Conservation (phyloP, 371 early-diverging fungal genomes). For the Funneliformis caledonium region DNA sequence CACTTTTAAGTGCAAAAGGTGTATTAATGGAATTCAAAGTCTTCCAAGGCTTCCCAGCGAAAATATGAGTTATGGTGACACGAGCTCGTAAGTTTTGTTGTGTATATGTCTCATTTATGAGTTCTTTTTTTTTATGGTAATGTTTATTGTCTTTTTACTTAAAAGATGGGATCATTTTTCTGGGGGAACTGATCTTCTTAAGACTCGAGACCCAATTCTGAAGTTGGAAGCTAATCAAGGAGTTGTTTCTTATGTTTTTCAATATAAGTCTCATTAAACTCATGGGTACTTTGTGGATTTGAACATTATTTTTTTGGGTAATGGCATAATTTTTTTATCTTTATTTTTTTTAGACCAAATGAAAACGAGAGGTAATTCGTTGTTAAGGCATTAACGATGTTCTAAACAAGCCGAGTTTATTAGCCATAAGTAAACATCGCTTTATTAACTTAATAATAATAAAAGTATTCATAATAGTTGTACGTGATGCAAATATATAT, state of each 20-base stretch:
- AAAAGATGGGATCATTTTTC: constrained; percentile 39
- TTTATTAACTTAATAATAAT: no score
- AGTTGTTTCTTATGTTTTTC: constrained; percentile 37
- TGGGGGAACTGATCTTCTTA: constrained; percentile 30
- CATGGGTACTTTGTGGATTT: neutral
- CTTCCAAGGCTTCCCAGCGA: neutral
- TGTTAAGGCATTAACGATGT: no score
- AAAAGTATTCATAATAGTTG: no score
- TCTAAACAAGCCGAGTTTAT: no score
- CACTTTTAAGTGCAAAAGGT: constrained; percentile 92
- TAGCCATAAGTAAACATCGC: no score
- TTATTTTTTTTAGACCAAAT: neutral
- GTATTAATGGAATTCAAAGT: constrained; percentile 65
- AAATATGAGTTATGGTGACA: constrained; percentile 35
- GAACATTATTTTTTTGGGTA: neutral
- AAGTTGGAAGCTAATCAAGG: constrained; percentile 30
- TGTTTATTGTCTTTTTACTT: neutral
- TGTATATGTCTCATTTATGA: neutral
- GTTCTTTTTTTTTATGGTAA: neutral
- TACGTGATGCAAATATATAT: no score
- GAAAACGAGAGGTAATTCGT: no score
- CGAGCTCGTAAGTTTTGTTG: constrained; percentile 32
- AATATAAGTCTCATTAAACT: constrained; percentile 37
- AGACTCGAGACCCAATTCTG: constrained; percentile 23
- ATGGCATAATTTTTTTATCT: neutral